A percentile compares a stretch with the other conserved stretches of the same genome.
Evolutionary conservation across 441 rosid species (phyloP).

Genomic region (Aleurites moluccanus): DNA sequence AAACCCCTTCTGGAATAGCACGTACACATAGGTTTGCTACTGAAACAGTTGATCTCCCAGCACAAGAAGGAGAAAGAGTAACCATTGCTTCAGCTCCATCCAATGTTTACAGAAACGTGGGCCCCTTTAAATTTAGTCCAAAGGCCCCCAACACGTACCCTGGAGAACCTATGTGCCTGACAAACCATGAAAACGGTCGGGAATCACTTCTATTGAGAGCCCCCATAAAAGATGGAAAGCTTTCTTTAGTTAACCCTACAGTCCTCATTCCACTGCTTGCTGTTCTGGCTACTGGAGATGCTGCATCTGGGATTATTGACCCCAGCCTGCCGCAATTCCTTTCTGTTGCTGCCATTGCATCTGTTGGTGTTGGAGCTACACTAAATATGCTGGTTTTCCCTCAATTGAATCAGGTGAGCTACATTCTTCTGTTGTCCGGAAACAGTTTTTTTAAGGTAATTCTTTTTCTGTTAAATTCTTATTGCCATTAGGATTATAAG

Average conservation of each 20-base stretch:
- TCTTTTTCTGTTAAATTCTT: background rate
- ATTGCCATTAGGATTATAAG: conserved; percentile 10
- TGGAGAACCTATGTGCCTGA: conserved; percentile 89
- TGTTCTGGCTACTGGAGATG: conserved; percentile 83
- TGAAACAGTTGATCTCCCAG: conserved; percentile 86
- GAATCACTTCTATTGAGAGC: conserved; percentile 70
- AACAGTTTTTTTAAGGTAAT: background rate
- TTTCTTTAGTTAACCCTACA: conserved; percentile 57
- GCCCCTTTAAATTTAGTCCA: conserved; percentile 78
- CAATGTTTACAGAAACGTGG: conserved; percentile 66
- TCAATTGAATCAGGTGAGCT: conserved; percentile 61
- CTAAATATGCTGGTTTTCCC: conserved; percentile 62
- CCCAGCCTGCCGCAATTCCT: conserved; percentile 88
- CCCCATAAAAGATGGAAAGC: conserved; percentile 64
- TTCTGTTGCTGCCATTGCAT: conserved; percentile 68
- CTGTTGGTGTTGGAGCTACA: conserved; percentile 72
- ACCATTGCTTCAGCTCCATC: conserved; percentile 86
- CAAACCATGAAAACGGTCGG: conserved; percentile 75
- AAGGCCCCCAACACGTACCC: conserved; percentile 72
- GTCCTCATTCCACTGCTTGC: conserved; percentile 66
- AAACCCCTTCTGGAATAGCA: conserved; percentile 84
- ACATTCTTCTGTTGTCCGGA: conserved; percentile 9
- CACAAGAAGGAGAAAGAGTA: conserved; percentile 91
- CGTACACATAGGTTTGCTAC: conserved; percentile 92
- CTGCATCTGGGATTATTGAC: conserved; percentile 79